Evolutionary conservation across 2,329 filamentous ascomycete genomes (phyloP).

Genomic region (Aspergillus ustus): DNA sequence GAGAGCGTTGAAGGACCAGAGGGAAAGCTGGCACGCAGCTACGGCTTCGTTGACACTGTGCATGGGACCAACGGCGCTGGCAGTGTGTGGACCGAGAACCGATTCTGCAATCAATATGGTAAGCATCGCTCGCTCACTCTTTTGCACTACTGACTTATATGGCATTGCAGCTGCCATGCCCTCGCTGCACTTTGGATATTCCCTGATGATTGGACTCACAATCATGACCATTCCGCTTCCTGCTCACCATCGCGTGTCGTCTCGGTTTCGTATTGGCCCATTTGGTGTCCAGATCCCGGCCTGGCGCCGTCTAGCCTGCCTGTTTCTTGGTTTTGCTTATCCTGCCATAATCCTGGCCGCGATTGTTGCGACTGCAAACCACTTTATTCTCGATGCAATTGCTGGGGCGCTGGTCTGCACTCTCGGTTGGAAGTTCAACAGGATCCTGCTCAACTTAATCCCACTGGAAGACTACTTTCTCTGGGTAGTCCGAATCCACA

Average conservation of each 20-base stretch:
- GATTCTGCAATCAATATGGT: constrained; percentile 77
- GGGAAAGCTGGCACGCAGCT: constrained; percentile 63
- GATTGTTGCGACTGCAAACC: constrained; percentile 74
- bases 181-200: constrained; percentile 76
- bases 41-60: constrained; percentile 64
- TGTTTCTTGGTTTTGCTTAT: constrained; percentile 64
- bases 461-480: constrained; percentile 72
- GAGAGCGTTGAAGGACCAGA: constrained; percentile 57
- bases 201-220: constrained; percentile 72
- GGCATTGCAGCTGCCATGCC: constrained; percentile 68
- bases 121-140: constrained; percentile 30
- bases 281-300: constrained; percentile 49
- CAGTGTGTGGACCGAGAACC: constrained; percentile 73
- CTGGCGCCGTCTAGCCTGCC: constrained; percentile 56
- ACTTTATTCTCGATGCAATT: constrained; percentile 72
- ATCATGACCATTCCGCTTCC: constrained; percentile 68
- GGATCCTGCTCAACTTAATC: constrained; percentile 64
- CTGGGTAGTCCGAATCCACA: constrained; percentile 66
- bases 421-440: constrained; percentile 64
- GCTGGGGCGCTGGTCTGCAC: constrained; percentile 69
- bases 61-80: constrained; percentile 63
- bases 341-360: constrained; percentile 68
- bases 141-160: not conserved
- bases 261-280: constrained; percentile 33
- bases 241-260: constrained; percentile 55